phyloP scores from a whole-genome alignment of 164 flowering plant species.

The Brasenia schreberi region DNA sequence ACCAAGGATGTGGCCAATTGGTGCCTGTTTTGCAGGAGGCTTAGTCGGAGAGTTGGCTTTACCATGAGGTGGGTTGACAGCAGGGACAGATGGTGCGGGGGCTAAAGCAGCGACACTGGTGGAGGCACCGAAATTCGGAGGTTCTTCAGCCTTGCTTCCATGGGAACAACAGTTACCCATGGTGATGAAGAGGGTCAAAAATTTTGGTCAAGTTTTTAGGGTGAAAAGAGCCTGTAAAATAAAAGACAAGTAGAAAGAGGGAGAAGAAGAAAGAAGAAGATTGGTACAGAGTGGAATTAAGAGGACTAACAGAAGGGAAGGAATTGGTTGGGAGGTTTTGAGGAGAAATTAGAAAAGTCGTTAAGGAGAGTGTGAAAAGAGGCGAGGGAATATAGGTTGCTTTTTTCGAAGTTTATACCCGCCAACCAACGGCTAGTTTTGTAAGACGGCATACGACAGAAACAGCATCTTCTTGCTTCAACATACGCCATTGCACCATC shows the following conservation, averaged over 20 bases:
- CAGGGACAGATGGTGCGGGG: neutral
- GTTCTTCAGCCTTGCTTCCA: neutral
- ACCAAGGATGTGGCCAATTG: slow-evolving; percentile 30
- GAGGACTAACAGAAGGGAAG: neutral
- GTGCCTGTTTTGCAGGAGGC: slow-evolving; percentile 9
- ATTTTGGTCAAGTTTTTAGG: neutral
- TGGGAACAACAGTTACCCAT: neutral
- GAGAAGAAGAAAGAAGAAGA: neutral
- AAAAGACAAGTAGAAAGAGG: neutral
- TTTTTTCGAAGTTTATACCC: neutral
- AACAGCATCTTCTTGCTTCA: neutral
- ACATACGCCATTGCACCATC: neutral
- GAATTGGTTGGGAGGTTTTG: neutral
- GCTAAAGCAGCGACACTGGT: neutral
- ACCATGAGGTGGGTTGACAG: neutral
- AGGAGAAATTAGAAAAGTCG: neutral
- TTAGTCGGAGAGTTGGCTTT: neutral
- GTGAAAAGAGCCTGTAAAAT: neutral
- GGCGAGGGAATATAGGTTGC: neutral
- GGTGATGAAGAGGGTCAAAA: neutral
- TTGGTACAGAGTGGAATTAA: neutral
- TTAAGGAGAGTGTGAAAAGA: neutral
- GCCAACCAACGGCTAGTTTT: neutral
- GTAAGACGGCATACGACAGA: neutral
- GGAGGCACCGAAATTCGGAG: neutral